phyloP scores from a whole-genome alignment of 2,329 filamentous ascomycete species.

The Pseudocercospora eumusae region DNA sequence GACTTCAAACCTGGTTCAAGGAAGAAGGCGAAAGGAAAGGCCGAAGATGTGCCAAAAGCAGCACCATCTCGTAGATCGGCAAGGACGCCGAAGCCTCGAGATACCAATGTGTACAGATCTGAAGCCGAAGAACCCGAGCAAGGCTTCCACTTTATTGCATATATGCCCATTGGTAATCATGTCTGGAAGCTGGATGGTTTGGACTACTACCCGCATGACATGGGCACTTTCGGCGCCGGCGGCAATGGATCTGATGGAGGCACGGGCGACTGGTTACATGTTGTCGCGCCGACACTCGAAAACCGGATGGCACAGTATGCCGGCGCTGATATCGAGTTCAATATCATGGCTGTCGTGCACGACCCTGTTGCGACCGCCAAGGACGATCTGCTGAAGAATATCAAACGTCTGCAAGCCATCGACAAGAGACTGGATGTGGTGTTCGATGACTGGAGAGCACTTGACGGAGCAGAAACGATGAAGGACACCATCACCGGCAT shows the following conservation, averaged over 20 bases:
- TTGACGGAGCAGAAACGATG: slow-evolving; percentile 34
- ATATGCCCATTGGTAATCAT: slow-evolving; percentile 70
- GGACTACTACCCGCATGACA: slow-evolving; percentile 66
- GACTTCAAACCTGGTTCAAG: slow-evolving; percentile 11
- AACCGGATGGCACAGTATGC: slow-evolving; percentile 67
- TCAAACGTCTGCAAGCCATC: slow-evolving; percentile 47
- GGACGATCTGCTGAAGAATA: slow-evolving; percentile 46
- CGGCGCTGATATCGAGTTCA: slow-evolving; percentile 70
- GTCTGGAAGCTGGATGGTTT: slow-evolving; percentile 91
- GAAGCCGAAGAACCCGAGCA: slow-evolving; percentile 57
- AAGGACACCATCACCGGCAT: slow-evolving; percentile 27
- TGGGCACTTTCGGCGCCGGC: slow-evolving; percentile 51
- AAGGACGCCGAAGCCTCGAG: slow-evolving; percentile 27
- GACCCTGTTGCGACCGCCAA: slow-evolving; percentile 60
- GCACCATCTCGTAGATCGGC: slow-evolving; percentile 30
- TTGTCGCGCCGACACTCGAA: slow-evolving; percentile 66
- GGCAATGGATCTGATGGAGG: slow-evolving; percentile 45
- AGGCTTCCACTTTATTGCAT: slow-evolving; percentile 86
- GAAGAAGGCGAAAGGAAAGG: slow-evolving; percentile 5
- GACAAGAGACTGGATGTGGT: slow-evolving; percentile 45
- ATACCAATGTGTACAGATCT: slow-evolving; percentile 41
- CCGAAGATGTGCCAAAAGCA: slow-evolving; percentile 11
- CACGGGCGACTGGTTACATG: slow-evolving; percentile 63
- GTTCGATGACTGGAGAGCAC: slow-evolving; percentile 48
- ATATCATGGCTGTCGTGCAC: slow-evolving; percentile 71